Percentiles rank a stretch among this genome's conserved stretches.
Evolutionary conservation across 257 asterid genomes (phyloP).

Genomic region (Nicotiana undulata): DNA sequence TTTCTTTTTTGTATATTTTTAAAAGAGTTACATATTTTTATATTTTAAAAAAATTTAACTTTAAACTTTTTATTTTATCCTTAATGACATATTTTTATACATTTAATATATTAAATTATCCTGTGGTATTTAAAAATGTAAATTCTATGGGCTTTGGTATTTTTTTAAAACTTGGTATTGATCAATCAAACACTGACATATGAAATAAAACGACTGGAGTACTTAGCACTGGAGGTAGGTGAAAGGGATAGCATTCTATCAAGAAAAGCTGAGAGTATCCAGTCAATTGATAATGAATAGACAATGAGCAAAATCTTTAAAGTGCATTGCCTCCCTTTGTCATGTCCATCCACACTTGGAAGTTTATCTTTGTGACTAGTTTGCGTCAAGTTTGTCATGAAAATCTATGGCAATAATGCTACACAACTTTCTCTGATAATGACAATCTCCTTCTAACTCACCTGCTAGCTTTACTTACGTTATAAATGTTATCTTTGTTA

Average conservation of each 20-base stretch:
- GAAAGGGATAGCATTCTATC: not conserved
- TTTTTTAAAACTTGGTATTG: too few relatives aligned
- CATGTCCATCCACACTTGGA: not conserved
- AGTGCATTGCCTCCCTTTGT: not conserved
- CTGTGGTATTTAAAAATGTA: too few relatives aligned
- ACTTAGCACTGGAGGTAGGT: not conserved
- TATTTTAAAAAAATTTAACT: too few relatives aligned
- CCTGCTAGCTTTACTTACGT: not conserved
- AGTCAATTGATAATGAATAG: not conserved
- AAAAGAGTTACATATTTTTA: too few relatives aligned
- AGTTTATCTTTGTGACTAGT: not conserved
- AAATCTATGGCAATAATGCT: not conserved
- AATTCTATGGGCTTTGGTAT: too few relatives aligned
- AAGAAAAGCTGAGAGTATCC: not conserved
- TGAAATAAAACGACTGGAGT: not conserved
- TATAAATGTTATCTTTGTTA: constrained; percentile 14
- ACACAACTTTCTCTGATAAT: constrained; percentile 8
- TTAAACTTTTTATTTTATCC: too few relatives aligned
- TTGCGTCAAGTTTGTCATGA: constrained; percentile 9
- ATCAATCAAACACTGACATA: not conserved
- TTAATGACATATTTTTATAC: too few relatives aligned
- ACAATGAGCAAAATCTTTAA: not conserved
- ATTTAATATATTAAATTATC: too few relatives aligned
- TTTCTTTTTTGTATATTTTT: too few relatives aligned
- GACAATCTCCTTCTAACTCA: not conserved